A percentile compares a stretch with the other conserved stretches of the same genome.
Evolutionary conservation across 116 monocot genomes (phyloP).

Genomic region (Trichopus zeylanicus): DNA sequence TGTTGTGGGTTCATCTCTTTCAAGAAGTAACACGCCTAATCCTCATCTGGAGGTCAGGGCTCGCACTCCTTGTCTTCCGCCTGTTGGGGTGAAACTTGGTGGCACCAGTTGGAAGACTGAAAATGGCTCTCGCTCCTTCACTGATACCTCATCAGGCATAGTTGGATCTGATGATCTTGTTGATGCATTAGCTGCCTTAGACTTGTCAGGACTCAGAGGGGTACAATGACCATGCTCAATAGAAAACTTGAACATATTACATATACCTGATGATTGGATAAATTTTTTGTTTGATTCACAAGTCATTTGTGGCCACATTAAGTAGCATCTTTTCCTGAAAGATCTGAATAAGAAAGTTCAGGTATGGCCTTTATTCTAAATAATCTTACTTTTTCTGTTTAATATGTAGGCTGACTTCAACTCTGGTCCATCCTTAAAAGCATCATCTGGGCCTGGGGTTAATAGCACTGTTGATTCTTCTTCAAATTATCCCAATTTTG

Average conservation of each 20-base stretch:
- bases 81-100: constrained; percentile 18
- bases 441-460: constrained; percentile 12
- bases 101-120: constrained; percentile 10
- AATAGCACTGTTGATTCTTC: constrained; percentile 25
- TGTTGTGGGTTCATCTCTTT: no score
- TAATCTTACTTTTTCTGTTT: no score
- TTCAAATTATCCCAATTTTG: constrained; percentile 19
- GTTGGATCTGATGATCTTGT: constrained; percentile 53
- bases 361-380: no score
- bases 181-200: constrained; percentile 46
- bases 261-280: constrained; percentile 16
- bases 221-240: constrained; percentile 6
- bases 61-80: no score
- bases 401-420: no score
- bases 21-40: constrained; percentile 30
- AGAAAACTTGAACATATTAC: constrained; percentile 26
- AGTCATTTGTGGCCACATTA: constrained; percentile 13
- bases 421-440: no score
- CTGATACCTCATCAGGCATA: constrained; percentile 23
- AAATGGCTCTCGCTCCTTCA: constrained; percentile 19
- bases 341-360: no score
- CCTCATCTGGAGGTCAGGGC: constrained; percentile 22
- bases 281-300: constrained; percentile 25
- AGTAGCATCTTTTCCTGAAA: constrained; percentile 13
- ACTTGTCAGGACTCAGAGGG: constrained; percentile 16